Evolutionary conservation across 225 moss, liverwort and hornwort genomes (phyloP), one percentile per base, ranked within the genome.

Genomic region (Lunularia cruciata): DNA sequence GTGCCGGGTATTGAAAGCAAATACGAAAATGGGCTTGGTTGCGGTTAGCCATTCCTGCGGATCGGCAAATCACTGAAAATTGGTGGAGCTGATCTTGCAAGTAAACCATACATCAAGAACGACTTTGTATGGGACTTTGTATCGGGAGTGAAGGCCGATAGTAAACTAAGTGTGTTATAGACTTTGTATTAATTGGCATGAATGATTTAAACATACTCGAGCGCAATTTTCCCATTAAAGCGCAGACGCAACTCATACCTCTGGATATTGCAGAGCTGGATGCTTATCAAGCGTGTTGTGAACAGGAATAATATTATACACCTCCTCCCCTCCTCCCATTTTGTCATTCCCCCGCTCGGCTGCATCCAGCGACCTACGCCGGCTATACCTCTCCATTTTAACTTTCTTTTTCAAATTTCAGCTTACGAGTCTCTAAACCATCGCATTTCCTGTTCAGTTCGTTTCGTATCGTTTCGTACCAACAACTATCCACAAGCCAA

Each of bases 271-370:
- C 61, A 83, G 78, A 28, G 90, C 81, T 3, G 92, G 79, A 75
- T 95, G 95, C 23, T 68, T 72, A 18, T 73, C 60, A 47, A 74
- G 81, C n/a, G 73, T 76, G 70, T 82, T 70, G 45, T 95, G 92
- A 42, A 95, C 88, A n/a, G 95, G 95, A 27, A 95, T 72, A 57
- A 95, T 95, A 59, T 95, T 95, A n/a, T 81, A 95, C 57, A 92
- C 77, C 32, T 57, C 72, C 3, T 58, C 62, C n/a, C 2, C 18
- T 58, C 69, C 69, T 54, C 49, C n/a, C 42, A 28, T 67, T 42
- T 33, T 66, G n/a, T 33, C 4, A 27, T 16, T 9, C 5, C 65
- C 57, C 14, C 57, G 62, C 52, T 64, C 76, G 57, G 57, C 68
- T 9, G 18, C 65, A 48, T 67, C 70, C 46, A 59, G 4, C 15